phyloP scores from a whole-genome alignment of 495 filamentous ascomycete genomes.

The Lophiotrema nucula region DNA sequence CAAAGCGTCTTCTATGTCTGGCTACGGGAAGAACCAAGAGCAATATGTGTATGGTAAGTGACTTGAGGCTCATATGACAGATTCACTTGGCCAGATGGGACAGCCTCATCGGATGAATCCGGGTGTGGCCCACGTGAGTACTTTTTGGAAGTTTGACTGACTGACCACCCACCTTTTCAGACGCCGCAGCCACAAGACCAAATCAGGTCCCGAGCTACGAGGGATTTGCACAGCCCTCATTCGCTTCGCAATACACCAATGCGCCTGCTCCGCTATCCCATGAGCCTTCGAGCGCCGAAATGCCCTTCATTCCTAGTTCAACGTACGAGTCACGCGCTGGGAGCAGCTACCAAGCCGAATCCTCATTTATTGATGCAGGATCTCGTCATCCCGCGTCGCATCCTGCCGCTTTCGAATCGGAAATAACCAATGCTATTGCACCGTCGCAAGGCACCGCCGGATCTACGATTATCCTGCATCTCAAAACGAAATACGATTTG shows the following conservation, averaged over 20 bases:
- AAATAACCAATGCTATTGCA: constrained; percentile 60
- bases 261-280: constrained; percentile 41
- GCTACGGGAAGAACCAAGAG: constrained; percentile 52
- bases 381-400: constrained; percentile 42
- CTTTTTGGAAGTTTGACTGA: constrained; percentile 34
- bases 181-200: constrained; percentile 43
- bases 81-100: constrained; percentile 25
- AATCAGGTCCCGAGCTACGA: constrained; percentile 41
- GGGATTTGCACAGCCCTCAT: constrained; percentile 38
- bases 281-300: constrained; percentile 33
- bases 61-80: constrained; percentile 33
- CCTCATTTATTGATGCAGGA: constrained; percentile 53
- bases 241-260: constrained; percentile 39
- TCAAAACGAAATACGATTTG: constrained; percentile 71
- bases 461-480: constrained; percentile 67
- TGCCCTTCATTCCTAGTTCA: constrained; percentile 38
- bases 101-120: constrained; percentile 31
- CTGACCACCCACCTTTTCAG: constrained; percentile 37
- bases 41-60: constrained; percentile 51
- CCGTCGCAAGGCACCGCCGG: constrained; percentile 67
- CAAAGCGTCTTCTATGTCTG: constrained; percentile 54
- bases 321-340: constrained; percentile 42
- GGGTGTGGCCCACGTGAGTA: constrained; percentile 32
- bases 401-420: constrained; percentile 40
- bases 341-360: constrained; percentile 53